Evolutionary conservation across 2,329 filamentous ascomycete genomes (phyloP), one percentile per base, ranked within the genome.

Genomic region (Fusarium sp.): DNA sequence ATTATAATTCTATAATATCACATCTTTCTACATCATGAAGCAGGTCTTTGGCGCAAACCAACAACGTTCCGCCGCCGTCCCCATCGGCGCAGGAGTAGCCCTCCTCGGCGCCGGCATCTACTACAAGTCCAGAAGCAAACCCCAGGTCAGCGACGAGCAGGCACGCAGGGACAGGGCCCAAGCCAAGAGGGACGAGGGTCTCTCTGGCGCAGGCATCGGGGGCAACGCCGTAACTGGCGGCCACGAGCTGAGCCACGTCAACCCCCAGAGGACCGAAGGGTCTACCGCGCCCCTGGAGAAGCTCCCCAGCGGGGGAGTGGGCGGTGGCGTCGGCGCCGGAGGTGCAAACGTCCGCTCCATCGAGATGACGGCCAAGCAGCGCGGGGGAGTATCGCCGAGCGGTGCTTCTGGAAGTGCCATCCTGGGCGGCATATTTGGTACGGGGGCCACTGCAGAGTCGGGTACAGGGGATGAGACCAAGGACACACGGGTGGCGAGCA

Each of bases 271-370:
- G 33, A 75, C 62, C 7, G 69, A 75, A 7, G 29, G 72, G n/a
- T 78, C 76, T 3, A 76, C 80, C 6, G 72, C 66, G n/a, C 46
- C 65, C 27, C 66, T 16, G 27, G 80, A 82, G n/a, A 75, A 81
- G 67, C 75, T 83, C 0, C 81, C 81, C 6, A 75, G 79, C 1
- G 81, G 81, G 1, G 78, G 79, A 7, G 77, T 81, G 2, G 81
- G 81, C 0, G 81, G 81, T 1, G 81, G 81, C 4, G 67, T 71
- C 33, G 81, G 81, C 1, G 77, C 46, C 1, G 81, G 80, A 6
- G 78, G 77, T 24, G 44, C 76, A 20, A 79, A 78, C 38, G 68
- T 75, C 17, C 77, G 81, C 12, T 72, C 72, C 8, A 71, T 81
- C 14, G 79, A 82, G 70, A 67, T 79, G 65, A 57, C 73, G 29